phyloP scores from a whole-genome alignment of 768 basidiomycete species.

The Termitomyces sp. region DNA sequence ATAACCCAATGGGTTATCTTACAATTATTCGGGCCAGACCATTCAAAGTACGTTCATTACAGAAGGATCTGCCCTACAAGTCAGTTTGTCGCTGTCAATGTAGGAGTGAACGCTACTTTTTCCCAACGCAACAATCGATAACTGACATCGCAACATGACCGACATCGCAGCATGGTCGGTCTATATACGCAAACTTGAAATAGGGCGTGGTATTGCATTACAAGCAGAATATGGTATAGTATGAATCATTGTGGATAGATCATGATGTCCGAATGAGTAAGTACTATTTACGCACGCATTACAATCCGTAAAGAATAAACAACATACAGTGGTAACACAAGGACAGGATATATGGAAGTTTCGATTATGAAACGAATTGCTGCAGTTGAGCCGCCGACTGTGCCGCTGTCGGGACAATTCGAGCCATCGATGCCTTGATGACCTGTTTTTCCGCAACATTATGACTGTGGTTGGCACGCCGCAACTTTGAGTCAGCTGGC shows the following conservation, averaged over 20 bases:
- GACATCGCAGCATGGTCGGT: too few species aligned
- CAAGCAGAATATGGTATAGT: neutral
- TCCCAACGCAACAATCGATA: too few species aligned
- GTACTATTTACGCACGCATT: neutral
- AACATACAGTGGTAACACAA: neutral
- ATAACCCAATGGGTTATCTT: too few species aligned
- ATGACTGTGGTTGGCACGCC: constrained; percentile 32
- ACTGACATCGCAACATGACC: too few species aligned
- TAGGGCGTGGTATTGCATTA: neutral
- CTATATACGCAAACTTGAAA: too few species aligned
- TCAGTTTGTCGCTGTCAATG: too few species aligned
- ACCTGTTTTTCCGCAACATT: constrained; percentile 41
- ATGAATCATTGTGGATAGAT: neutral
- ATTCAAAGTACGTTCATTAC: neutral
- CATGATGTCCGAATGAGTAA: neutral
- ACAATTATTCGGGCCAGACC: too few species aligned
- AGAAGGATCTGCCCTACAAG: too few species aligned
- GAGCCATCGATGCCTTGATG: constrained; percentile 51
- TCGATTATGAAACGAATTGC: constrained; percentile 17
- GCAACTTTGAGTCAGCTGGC: constrained; percentile 32
- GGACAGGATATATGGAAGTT: neutral
- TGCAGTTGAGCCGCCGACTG: constrained; percentile 15
- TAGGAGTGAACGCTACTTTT: too few species aligned
- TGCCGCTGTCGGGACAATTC: constrained; percentile 32
- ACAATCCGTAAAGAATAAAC: neutral